A percentile compares a stretch with the other conserved stretches of the same genome.
Evolutionary conservation across 148 eudicot genomes (phyloP).

Genomic region (Hydrangea macrophylla): DNA sequence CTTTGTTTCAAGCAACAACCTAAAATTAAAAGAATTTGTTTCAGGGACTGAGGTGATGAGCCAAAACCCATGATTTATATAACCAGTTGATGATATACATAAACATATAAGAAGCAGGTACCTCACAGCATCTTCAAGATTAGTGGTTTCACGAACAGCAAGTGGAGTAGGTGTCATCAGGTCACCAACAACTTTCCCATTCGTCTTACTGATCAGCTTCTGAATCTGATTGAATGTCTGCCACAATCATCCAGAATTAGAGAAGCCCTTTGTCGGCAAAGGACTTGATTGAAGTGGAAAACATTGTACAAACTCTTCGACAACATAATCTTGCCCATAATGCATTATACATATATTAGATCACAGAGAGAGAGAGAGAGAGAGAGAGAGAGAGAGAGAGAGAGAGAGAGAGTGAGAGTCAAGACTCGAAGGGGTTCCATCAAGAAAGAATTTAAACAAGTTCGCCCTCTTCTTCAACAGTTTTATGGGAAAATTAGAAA

Average conservation of each 20-base stretch:
- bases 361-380: background rate
- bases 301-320: too few relatives aligned
- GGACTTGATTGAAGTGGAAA: too few relatives aligned
- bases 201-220: constrained; percentile 72
- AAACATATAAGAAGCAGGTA: constrained; percentile 16
- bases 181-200: constrained; percentile 82
- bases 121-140: constrained; percentile 98
- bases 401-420: too few relatives aligned
- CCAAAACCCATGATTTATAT: background rate
- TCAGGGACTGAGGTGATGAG: background rate
- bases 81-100: constrained; percentile 5
- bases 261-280: background rate
- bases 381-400: background rate
- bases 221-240: constrained; percentile 94
- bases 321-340: background rate
- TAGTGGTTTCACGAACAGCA: constrained; percentile 74
- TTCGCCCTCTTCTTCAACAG: too few relatives aligned
- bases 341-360: background rate
- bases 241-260: constrained; percentile 11
- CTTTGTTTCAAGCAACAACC: constrained; percentile 74
- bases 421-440: too few relatives aligned
- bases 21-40: constrained; percentile 23
- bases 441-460: too few relatives aligned
- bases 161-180: constrained; percentile 89
- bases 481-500: too few relatives aligned